Evolutionary conservation across 345 rosid species (phyloP).

Genomic region (Aquilaria sinensis): DNA sequence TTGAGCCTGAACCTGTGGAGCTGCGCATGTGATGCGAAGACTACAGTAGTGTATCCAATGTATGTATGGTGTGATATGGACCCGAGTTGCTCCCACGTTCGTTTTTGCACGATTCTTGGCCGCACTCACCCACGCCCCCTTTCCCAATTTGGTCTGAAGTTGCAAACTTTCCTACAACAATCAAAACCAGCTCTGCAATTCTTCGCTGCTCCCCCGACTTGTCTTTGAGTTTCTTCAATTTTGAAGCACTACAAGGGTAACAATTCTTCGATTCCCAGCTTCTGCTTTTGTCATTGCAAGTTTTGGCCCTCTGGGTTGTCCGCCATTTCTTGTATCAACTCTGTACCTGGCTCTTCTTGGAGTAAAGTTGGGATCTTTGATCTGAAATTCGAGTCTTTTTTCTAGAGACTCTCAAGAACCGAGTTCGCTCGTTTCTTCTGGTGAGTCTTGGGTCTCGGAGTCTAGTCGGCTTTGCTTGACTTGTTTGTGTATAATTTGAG

Average conservation of each 20-base stretch:
- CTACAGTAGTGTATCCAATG: too few species aligned
- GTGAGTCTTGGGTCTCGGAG: constrained; percentile 5
- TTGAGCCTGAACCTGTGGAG: too few species aligned
- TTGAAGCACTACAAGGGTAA: constrained; percentile 1
- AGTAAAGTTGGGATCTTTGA: constrained; percentile 6
- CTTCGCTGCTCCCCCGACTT: constrained; percentile 8
- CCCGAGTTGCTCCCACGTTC: constrained; percentile 83
- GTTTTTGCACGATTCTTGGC: constrained; percentile 37
- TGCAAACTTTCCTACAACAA: constrained; percentile 4
- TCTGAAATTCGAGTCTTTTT: constrained; percentile 10
- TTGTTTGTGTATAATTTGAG: not conserved
- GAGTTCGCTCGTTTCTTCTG: constrained; percentile 10
- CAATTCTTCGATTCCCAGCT: constrained; percentile 12
- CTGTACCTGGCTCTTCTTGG: not conserved
- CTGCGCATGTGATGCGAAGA: too few species aligned
- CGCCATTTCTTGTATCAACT: constrained; percentile 18
- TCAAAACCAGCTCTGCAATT: not conserved
- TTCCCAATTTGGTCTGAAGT: constrained; percentile 9
- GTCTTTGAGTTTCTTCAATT: not conserved
- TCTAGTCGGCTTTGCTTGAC: not conserved
- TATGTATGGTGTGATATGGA: not conserved
- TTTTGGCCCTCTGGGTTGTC: constrained; percentile 28
- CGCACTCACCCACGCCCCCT: constrained; percentile 13
- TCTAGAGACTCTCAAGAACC: constrained; percentile 8
- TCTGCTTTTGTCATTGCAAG: constrained; percentile 6